Conservation (phyloP, 164 flowering plant species). For the Vitis riparia region DNA sequence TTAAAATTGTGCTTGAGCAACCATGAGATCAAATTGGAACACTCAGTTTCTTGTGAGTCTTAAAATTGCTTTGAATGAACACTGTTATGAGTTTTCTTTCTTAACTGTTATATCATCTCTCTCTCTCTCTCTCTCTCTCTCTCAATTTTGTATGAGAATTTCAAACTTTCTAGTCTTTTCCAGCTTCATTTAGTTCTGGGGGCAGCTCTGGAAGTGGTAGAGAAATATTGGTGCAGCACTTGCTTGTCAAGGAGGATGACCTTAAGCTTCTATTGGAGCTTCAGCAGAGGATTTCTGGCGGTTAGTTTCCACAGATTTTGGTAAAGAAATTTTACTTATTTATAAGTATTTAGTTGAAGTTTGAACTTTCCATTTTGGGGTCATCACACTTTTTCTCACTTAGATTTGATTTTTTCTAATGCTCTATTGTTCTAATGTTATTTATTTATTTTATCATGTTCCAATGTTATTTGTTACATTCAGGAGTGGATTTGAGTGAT, state of each 20-base stretch:
- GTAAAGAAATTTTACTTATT: not conserved
- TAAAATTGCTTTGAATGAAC: too few relatives aligned
- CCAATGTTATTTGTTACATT: constrained; percentile 12
- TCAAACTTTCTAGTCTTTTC: not conserved
- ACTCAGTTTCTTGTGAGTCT: too few relatives aligned
- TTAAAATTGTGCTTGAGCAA: too few relatives aligned
- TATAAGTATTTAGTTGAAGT: not conserved
- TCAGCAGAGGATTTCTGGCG: constrained; percentile 51
- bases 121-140: not conserved
- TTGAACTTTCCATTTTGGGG: not conserved
- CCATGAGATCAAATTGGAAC: too few relatives aligned
- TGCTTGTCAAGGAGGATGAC: constrained; percentile 80
- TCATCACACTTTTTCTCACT: not conserved
- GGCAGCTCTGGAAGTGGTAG: constrained; percentile 40
- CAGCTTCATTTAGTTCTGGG: constrained; percentile 62
- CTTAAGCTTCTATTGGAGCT: constrained; percentile 66
- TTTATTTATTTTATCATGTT: not conserved
- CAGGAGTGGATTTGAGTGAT: constrained; percentile 88
- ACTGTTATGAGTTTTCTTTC: too few relatives aligned
- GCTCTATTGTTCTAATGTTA: not conserved
- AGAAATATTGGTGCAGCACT: constrained; percentile 87
- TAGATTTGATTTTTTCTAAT: not conserved
- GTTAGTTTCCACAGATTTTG: constrained; percentile 31
- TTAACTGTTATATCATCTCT: too few relatives aligned
- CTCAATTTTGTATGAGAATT: not conserved